These are phyloP conservation scores for Syncephalastrum contaminatum DNA, from an alignment of 371 early-diverging fungal genomes.

Conservation along the genomic window DNA sequence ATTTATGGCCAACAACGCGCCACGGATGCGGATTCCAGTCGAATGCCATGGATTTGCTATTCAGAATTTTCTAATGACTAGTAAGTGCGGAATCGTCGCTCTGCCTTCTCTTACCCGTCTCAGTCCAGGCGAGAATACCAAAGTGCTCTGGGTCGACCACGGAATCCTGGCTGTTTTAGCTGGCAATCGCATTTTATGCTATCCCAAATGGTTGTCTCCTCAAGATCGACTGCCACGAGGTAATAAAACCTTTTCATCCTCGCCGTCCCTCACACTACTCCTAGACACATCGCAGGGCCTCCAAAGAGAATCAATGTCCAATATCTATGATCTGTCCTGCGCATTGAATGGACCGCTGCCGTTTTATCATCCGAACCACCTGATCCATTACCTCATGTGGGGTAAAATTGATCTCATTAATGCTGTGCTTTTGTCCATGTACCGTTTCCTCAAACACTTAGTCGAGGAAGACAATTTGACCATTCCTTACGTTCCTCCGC, in stretches of 20 bases:
- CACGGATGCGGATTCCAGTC: slow-evolving; percentile 12
- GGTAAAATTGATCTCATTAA: slow-evolving; percentile 73
- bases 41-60: slow-evolving; percentile 44
- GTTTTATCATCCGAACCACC: slow-evolving; percentile 75
- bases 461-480: slow-evolving; percentile 45
- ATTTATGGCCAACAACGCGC: slow-evolving; percentile 57
- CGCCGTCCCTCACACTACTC: too few species aligned
- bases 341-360: slow-evolving; percentile 64
- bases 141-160: slow-evolving; percentile 65
- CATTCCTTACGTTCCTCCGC: slow-evolving; percentile 45
- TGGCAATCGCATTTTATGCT: slow-evolving; percentile 55
- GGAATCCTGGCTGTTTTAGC: slow-evolving; percentile 66
- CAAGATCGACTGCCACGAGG: slow-evolving; percentile 36
- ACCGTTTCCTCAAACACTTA: slow-evolving; percentile 46
- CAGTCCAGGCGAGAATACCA: slow-evolving; percentile 42
- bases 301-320: slow-evolving; percentile 43
- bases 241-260: slow-evolving; percentile 6
- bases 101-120: neutral
- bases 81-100: slow-evolving; percentile 17
- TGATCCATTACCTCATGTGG: slow-evolving; percentile 78
- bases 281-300: slow-evolving; percentile 21
- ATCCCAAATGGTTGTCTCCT: slow-evolving; percentile 66
- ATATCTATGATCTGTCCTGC: slow-evolving; percentile 55
- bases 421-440: slow-evolving; percentile 51
- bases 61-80: slow-evolving; percentile 40